A percentile compares a stretch with the other conserved stretches of the same genome.
Evolutionary conservation across 2,329 filamentous ascomycete species (phyloP).

Genomic region (Penicillium sp.): DNA sequence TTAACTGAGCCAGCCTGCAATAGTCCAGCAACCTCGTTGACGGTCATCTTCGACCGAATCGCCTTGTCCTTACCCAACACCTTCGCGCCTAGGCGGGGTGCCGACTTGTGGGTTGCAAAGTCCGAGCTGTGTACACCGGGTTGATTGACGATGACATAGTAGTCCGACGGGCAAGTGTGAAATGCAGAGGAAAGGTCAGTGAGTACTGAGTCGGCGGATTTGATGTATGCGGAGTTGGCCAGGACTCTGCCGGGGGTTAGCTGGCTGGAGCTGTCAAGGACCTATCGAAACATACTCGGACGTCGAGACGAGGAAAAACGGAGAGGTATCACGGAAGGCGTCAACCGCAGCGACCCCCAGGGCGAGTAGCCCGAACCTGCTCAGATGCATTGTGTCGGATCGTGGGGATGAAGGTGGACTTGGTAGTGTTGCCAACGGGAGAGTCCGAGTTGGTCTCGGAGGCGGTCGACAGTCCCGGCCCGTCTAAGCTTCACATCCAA

Average conservation of each 20-base stretch:
- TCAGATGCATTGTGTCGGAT: conserved; percentile 39
- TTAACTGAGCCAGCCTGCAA: conserved; percentile 43
- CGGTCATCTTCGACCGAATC: conserved; percentile 48
- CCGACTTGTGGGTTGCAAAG: conserved; percentile 50
- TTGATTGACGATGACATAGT: conserved; percentile 73
- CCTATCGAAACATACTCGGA: conserved; percentile 57
- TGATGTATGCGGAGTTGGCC: conserved; percentile 39
- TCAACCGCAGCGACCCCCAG: conserved; percentile 54
- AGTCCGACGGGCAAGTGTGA: conserved; percentile 62
- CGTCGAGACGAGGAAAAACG: conserved; percentile 83
- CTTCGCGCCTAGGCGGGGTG: conserved; percentile 51
- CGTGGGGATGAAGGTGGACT: conserved; percentile 15
- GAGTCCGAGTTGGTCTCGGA: conserved; percentile 28
- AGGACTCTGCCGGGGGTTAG: conserved; percentile 35
- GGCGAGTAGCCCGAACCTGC: conserved; percentile 43
- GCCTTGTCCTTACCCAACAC: conserved; percentile 46
- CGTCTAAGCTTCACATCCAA: conserved; percentile 25
- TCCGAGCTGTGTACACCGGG: conserved; percentile 66
- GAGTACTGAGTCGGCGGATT: conserved; percentile 41
- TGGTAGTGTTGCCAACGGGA: conserved; percentile 29
- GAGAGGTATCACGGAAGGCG: conserved; percentile 80
- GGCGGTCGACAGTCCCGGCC: conserved; percentile 33
- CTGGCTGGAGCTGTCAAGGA: conserved; percentile 12
- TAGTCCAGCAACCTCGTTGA: conserved; percentile 50
- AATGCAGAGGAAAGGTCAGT: conserved; percentile 47